Evolutionary conservation across 257 asterid species (phyloP), one percentile per base, ranked within the genome.

Genomic region (Craterostigma plantagineum): DNA sequence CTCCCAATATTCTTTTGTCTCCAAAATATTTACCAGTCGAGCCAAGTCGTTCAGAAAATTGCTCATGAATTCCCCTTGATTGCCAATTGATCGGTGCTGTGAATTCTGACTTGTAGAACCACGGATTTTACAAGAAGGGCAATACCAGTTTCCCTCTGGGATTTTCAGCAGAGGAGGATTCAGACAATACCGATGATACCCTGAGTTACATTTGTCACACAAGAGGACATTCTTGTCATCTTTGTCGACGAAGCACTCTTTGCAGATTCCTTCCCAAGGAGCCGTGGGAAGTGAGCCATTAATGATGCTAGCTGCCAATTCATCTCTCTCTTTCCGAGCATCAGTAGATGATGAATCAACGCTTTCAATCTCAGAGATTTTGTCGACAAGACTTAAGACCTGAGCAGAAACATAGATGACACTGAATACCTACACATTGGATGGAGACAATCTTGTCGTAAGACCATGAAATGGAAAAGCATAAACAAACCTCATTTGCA

Each of bases 261-360:
- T 82, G 56, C 98, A 87, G 43, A 87, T 53, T n/a, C 95, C 93
- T 37, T 90, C 99, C 99, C 99, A 90, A 43, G 99, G 95, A 53
- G 95, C 94, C 71, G 70, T 72, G 18, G 99, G 99, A 55, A 90
- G 76, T 18, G 70, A 54, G 60, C 68, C 70, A 52, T 68, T 81
- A 39, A 65, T 62, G 44, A 64, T 66, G 18, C 38, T 53, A 11
- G 70, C 69, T 47, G 79, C 67, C 37, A 77, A 57, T 17, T 66
- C 84, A n/a, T 83, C 81, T 54, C 76, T 71, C 70, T 65, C 81
- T 50, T 69, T 75, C 57, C 66, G 56, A 49, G 69, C 76, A n/a
- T n/a, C n/a, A n/a, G n/a, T n/a, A n/a, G n/a, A n/a, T n/a, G n/a
- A n/a, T n/a, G n/a, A n/a, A n/a, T n/a, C n/a, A 5, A 48, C 50